These are phyloP conservation scores for Hypoxylon sp. DNA, from an alignment of 2,329 filamentous ascomycete genomes.

Conservation along the genomic window DNA sequence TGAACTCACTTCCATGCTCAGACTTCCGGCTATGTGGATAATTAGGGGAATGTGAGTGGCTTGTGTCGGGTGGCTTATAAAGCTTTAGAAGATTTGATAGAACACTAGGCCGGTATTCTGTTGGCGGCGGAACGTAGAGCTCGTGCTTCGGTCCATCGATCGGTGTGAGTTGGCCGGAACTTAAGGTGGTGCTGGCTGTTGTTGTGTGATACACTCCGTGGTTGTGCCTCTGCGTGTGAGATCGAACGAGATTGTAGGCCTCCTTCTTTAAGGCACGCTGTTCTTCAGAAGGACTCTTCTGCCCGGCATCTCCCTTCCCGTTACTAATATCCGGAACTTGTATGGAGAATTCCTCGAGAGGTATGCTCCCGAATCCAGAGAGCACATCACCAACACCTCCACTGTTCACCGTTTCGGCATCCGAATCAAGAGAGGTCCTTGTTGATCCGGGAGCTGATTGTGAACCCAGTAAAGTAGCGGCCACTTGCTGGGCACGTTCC, in stretches of 20 bases:
- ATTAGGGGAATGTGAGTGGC: constrained; percentile 41
- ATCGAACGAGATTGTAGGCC: constrained; percentile 60
- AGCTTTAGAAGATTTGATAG: constrained; percentile 64
- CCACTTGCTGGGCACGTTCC: constrained; percentile 60
- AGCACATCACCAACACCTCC: constrained; percentile 49
- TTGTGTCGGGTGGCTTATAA: constrained; percentile 58
- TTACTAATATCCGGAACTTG: constrained; percentile 36
- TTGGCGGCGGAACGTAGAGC: constrained; percentile 59
- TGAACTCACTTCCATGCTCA: constrained; percentile 48
- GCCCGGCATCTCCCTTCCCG: constrained; percentile 27
- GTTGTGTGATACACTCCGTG: constrained; percentile 38
- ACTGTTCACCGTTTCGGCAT: constrained; percentile 51
- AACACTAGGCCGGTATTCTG: constrained; percentile 62
- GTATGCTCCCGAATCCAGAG: constrained; percentile 50
- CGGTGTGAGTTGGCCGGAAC: constrained; percentile 49
- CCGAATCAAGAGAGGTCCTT: constrained; percentile 58
- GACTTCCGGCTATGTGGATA: constrained; percentile 51
- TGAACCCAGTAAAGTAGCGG: constrained; percentile 57
- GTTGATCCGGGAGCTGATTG: constrained; percentile 56
- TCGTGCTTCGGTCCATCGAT: constrained; percentile 59
- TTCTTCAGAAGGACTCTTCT: constrained; percentile 44
- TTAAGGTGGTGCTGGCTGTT: constrained; percentile 31
- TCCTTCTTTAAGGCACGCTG: constrained; percentile 55
- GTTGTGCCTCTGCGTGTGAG: constrained; percentile 56
- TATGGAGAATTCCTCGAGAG: constrained; percentile 53